Evolutionary conservation across 352 stramenopile genomes (phyloP), one percentile per base, ranked within the genome.

Genomic region (Pythium periplocum): DNA sequence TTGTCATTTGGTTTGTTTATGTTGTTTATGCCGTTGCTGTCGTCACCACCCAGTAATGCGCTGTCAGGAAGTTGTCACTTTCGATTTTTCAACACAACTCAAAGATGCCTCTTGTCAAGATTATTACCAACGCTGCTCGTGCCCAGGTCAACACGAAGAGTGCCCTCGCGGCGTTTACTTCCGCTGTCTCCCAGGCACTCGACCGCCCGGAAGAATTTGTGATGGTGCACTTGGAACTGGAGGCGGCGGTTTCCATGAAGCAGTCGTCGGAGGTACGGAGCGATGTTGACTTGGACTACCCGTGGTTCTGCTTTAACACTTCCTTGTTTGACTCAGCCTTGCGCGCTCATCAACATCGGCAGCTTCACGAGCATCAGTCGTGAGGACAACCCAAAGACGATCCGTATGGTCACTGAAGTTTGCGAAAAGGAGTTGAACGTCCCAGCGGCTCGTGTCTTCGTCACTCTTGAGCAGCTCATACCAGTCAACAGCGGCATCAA

Each of bases 31-130:
- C 17, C 17, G 17, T 26, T 26, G 17, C 17, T 26, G 17, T 26
- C 17, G 17, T 26, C 17, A 26, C 17, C 17, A 26, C 17, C 17
- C 17, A 26, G 17, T 26, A 0, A 26, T 26, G 17, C 17, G 17
- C 17, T 26, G 17, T 26, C 17, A 26, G 17, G 17, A 26, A 26
- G 17, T 26, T 26, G 17, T 26, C 17, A 26, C 17, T 26, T 26
- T 26, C 17, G 17, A 26, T 26, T 26, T 26, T 26, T 26, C 17
- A 26, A 26, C 17, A 26, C 17, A 26, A 26, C 17, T 26, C 17
- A 11, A 57, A n/a, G 1, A 78, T 81, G 71, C 71, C 71, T 43
- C 72, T 71, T 61, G 48, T 73, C n/a, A 55, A 69, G 48, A 62
- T 81, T 42, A 64, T 56, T 44, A 69, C 54, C 58, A 82, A 76